phyloP scores from a whole-genome alignment of 2,329 filamentous ascomycete genomes.

The Gyromitra esculenta region DNA sequence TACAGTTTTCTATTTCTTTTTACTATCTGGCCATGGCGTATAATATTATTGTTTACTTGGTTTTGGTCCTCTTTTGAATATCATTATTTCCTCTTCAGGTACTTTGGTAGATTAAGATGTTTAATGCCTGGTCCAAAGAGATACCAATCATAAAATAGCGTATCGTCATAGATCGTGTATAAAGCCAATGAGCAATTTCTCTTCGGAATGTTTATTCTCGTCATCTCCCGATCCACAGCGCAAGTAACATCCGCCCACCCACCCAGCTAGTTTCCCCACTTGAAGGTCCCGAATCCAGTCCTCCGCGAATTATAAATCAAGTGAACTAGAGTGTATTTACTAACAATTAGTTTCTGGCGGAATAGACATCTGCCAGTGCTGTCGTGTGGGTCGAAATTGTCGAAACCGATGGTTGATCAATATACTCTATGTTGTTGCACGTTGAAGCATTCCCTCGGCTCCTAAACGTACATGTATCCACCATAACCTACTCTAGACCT shows the following conservation, averaged over 20 bases:
- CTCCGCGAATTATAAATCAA: not conserved
- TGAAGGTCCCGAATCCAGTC: not conserved
- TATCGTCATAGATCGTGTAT: not conserved
- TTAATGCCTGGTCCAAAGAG: not conserved
- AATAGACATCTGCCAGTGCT: too few species aligned
- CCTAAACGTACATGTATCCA: not conserved
- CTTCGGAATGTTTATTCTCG: not conserved
- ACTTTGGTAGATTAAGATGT: conserved; percentile 1
- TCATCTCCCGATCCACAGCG: not conserved
- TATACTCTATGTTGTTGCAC: not conserved
- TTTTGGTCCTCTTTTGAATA: not conserved
- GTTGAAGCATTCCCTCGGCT: not conserved
- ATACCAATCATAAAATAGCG: conserved; percentile 9
- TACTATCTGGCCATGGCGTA: not conserved
- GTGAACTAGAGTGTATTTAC: not conserved
- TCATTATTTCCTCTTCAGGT: not conserved
- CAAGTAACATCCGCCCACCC: not conserved
- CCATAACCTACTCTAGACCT: not conserved
- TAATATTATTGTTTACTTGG: not conserved
- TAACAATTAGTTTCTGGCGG: too few species aligned
- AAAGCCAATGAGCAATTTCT: not conserved
- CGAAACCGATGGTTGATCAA: too few species aligned
- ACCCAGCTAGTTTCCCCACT: not conserved
- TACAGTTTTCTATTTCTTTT: not conserved
- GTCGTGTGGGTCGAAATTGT: too few species aligned